A percentile compares a stretch with the other conserved stretches of the same genome.
phyloP scores from a whole-genome alignment of 2,329 filamentous ascomycete genomes.

The Aspergillus neotritici region DNA sequence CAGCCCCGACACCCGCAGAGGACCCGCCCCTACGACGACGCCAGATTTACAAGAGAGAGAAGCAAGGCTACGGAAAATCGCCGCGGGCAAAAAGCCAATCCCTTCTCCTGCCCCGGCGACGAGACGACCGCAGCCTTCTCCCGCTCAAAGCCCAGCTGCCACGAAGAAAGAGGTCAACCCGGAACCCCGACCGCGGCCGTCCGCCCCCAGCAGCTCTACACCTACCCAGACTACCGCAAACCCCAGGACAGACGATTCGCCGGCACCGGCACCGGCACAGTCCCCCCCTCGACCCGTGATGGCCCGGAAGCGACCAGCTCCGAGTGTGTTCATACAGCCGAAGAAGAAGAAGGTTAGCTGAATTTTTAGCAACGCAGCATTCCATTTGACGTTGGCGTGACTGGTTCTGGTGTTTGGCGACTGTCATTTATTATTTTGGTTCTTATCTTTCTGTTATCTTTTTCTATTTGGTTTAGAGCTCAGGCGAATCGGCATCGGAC shows the following conservation, averaged over 20 bases:
- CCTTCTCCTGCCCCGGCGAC: constrained; percentile 4
- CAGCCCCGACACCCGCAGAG: not conserved
- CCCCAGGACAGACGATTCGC: not conserved
- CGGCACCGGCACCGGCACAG: not conserved
- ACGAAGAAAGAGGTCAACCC: not conserved
- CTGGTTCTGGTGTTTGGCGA: too few relatives aligned
- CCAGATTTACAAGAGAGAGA: constrained; percentile 25
- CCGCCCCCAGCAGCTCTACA: too few relatives aligned
- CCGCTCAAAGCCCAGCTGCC: not conserved
- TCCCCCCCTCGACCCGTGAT: constrained; percentile 14
- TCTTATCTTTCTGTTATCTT: not conserved
- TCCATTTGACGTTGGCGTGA: not conserved
- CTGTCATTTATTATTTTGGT: too few relatives aligned
- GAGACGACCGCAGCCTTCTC: constrained; percentile 5
- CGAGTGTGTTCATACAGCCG: constrained; percentile 29
- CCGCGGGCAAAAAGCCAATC: constrained; percentile 18
- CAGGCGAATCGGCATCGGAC: too few relatives aligned
- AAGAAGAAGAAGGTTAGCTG: constrained; percentile 25
- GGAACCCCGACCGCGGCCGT: too few relatives aligned
- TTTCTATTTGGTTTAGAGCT: too few relatives aligned
- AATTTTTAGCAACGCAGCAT: not conserved
- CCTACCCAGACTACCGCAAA: too few relatives aligned
- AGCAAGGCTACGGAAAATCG: constrained; percentile 27
- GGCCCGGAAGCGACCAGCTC: constrained; percentile 26
- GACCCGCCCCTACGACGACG: constrained; percentile 1